Base-by-base conservation (phyloP, 345 rosid species). In the Populus pruinosa region DNA sequence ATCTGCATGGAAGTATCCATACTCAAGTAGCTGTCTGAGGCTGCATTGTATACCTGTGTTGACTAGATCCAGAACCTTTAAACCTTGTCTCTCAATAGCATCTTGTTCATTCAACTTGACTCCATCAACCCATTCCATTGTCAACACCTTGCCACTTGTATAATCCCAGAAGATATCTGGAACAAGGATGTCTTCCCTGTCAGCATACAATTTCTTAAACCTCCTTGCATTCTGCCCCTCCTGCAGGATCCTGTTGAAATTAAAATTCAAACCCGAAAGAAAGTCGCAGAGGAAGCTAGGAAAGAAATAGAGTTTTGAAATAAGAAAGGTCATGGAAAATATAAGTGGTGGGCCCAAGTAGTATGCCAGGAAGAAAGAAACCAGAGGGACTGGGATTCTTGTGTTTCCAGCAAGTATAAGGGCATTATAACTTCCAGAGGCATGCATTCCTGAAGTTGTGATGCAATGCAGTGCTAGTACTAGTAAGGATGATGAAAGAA, bases 151-250 rank as follows among this genome's bases (percentile, higher is more conserved):
- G 71, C 91, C 87, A 87, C 96, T 87, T 0, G 99, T 93, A 84
- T 91, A 93, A 78, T 93, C 94, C 99, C 99, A 96, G 82, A 83
- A 96, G 77, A 96, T 93, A 90, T 96, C 99, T 29, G 99, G 99
- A 27, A 96, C 99, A 77, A 93, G 88, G 76, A 93, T 91, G 77
- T 96, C 96, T 77, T 89, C 91, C 82, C 85, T 96, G 84, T 96
- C 98, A 70, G 99, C 98, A 82, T 96, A 96, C 53, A 96, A 85
- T 85, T 87, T 93, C 81, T 86, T 93, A 82, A 96, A 96, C 87
- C 98, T 89, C 84, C 94, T 87, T 10, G 99, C 99, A 72, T 96
- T 96, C 76, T 96, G 90, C 29, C 98, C 99, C 87, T 96, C 99
- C 93, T 96, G 98, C 89, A 91, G 47, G 56, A 78, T 83, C 89